These are phyloP conservation scores for Saccharomyces mikatae DNA, from an alignment of 805 yeast species.

Conservation along the genomic window DNA sequence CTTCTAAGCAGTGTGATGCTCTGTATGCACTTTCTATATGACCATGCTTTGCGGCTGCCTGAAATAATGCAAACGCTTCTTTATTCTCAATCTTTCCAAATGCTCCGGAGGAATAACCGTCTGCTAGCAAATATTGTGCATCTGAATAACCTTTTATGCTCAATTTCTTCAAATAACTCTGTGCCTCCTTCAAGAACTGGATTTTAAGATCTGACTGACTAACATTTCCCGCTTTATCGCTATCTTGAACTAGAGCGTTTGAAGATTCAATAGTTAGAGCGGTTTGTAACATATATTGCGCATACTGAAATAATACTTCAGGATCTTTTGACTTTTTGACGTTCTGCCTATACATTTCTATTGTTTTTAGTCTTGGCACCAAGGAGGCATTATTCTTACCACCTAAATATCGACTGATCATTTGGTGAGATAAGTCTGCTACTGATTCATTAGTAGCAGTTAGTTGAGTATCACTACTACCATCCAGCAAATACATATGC, in stretches of 20 bases:
- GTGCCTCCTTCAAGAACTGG: slow-evolving; percentile 70
- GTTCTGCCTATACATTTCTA: slow-evolving; percentile 78
- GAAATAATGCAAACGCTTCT: slow-evolving; percentile 71
- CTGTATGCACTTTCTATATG: slow-evolving; percentile 89
- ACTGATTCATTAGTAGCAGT: slow-evolving; percentile 35
- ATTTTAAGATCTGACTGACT: slow-evolving; percentile 34
- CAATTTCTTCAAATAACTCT: slow-evolving; percentile 56
- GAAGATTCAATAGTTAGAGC: slow-evolving; percentile 51
- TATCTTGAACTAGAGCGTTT: slow-evolving; percentile 3
- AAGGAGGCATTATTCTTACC: slow-evolving; percentile 39
- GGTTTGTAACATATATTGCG: slow-evolving; percentile 81
- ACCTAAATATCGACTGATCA: slow-evolving; percentile 48
- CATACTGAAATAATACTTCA: slow-evolving; percentile 77
- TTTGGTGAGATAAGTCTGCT: slow-evolving; percentile 45
- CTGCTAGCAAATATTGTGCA: slow-evolving; percentile 89
- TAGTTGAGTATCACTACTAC: slow-evolving; percentile 28
- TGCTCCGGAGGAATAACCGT: slow-evolving; percentile 78
- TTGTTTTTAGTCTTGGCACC: slow-evolving; percentile 70
- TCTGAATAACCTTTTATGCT: slow-evolving; percentile 77
- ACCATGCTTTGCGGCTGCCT: slow-evolving; percentile 86
- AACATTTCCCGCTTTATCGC: slow-evolving; percentile 3
- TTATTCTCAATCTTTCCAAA: slow-evolving; percentile 71
- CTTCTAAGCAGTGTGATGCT: slow-evolving; percentile 84
- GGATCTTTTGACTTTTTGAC: slow-evolving; percentile 84
- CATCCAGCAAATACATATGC: slow-evolving; percentile 33